Conservation (phyloP, 2,329 filamentous ascomycete genomes). For the Dactylellina cionopaga region DNA sequence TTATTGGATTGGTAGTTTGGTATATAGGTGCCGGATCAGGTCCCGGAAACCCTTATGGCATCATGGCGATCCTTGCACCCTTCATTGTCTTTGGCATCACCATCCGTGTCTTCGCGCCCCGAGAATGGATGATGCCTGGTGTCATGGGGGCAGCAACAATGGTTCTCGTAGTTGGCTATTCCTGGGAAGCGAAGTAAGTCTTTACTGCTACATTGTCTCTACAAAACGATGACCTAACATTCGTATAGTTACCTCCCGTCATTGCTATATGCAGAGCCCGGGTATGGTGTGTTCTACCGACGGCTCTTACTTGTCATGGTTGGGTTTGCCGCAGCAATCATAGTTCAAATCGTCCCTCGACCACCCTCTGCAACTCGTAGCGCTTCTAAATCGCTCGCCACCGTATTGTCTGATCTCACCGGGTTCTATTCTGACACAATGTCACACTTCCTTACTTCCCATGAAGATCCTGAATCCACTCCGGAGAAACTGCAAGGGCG, state of each 20-base stretch:
- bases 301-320: slow-evolving; percentile 63
- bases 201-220: not conserved
- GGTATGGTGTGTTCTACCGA: slow-evolving; percentile 66
- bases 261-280: slow-evolving; percentile 54
- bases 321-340: slow-evolving; percentile 62
- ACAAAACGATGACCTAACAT: not conserved
- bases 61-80: slow-evolving; percentile 62
- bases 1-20: slow-evolving; percentile 65
- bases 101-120: slow-evolving; percentile 59
- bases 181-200: slow-evolving; percentile 38
- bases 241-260: slow-evolving; percentile 22
- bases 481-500: slow-evolving; percentile 56
- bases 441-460: slow-evolving; percentile 64
- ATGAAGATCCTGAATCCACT: slow-evolving; percentile 53
- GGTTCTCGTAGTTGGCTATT: slow-evolving; percentile 57
- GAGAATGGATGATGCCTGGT: slow-evolving; percentile 58
- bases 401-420: slow-evolving; percentile 62
- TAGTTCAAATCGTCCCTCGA: slow-evolving; percentile 64
- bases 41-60: slow-evolving; percentile 65
- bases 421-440: slow-evolving; percentile 64
- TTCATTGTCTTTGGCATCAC: slow-evolving; percentile 59
- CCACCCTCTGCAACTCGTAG: slow-evolving; percentile 64
- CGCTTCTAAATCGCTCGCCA: slow-evolving; percentile 63
- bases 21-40: slow-evolving; percentile 66
- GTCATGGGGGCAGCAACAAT: slow-evolving; percentile 61